Conservation (phyloP, 2,329 filamentous ascomycete species). For the Colletotrichum ledebouriae region DNA sequence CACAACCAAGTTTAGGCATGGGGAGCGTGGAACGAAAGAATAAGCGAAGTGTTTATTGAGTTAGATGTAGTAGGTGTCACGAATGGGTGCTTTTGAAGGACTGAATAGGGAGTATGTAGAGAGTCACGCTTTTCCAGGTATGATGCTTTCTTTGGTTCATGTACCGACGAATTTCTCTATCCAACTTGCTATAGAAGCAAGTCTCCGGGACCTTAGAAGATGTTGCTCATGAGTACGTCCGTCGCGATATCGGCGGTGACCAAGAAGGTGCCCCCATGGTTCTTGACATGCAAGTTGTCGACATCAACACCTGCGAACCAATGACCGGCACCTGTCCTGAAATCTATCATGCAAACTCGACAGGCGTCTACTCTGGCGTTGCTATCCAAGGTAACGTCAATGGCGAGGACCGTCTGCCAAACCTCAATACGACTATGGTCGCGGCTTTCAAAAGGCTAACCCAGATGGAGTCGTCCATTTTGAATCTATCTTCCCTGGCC, state of each 20-base stretch:
- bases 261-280: slow-evolving; percentile 58
- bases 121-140: too few relatives aligned
- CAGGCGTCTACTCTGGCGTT: slow-evolving; percentile 57
- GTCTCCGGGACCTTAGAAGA: slow-evolving; percentile 23
- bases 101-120: too few relatives aligned
- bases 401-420: background rate
- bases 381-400: slow-evolving; percentile 38
- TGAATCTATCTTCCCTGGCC: slow-evolving; percentile 58
- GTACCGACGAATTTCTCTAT: background rate
- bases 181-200: too few relatives aligned
- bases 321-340: slow-evolving; percentile 40
- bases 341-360: slow-evolving; percentile 47
- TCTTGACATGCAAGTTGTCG: slow-evolving; percentile 45
- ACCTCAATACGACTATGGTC: slow-evolving; percentile 2
- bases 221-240: slow-evolving; percentile 59
- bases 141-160: too few relatives aligned
- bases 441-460: slow-evolving; percentile 43
- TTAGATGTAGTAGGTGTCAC: too few relatives aligned
- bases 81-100: too few relatives aligned
- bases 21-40: too few relatives aligned
- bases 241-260: slow-evolving; percentile 58
- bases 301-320: slow-evolving; percentile 44
- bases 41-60: too few relatives aligned
- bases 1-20: too few relatives aligned
- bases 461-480: slow-evolving; percentile 50